A percentile compares a stretch with the other conserved stretches of the same genome.
Conservation (phyloP, 345 rosid species). For the Leavenworthia alabamica region DNA sequence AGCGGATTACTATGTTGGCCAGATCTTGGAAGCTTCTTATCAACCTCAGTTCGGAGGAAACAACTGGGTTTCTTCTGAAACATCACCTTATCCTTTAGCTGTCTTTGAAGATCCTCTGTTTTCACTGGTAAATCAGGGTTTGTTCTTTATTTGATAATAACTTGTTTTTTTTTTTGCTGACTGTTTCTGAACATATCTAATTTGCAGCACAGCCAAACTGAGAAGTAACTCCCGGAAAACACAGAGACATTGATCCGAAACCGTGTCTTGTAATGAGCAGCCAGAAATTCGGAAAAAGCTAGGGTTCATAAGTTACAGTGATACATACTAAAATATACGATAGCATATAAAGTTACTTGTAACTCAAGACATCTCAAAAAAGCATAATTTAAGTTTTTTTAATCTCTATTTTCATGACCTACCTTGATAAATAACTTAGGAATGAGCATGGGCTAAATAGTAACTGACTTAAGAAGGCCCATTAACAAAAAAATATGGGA, state of each 20-base stretch:
- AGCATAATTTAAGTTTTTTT: not conserved
- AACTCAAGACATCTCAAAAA: slow-evolving; percentile 2
- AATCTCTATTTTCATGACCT: not conserved
- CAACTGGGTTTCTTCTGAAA: slow-evolving; percentile 48
- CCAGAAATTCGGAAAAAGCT: slow-evolving; percentile 3
- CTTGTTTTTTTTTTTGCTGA: not conserved
- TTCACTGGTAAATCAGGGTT: slow-evolving; percentile 36
- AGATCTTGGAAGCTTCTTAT: slow-evolving; percentile 48
- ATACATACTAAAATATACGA: not conserved
- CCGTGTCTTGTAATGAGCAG: not conserved
- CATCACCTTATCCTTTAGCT: slow-evolving; percentile 40
- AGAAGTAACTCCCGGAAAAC: slow-evolving; percentile 5
- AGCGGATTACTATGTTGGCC: slow-evolving; percentile 48
- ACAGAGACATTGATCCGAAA: not conserved
- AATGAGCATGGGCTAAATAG: not conserved
- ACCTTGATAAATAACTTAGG: not conserved
- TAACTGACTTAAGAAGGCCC: not conserved
- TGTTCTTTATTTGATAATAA: not conserved
- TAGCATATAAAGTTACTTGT: slow-evolving; percentile 15
- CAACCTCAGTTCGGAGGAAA: slow-evolving; percentile 35
- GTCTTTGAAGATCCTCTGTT: slow-evolving; percentile 46
- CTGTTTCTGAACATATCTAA: not conserved
- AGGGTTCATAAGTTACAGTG: slow-evolving; percentile 2
- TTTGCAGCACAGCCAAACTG: slow-evolving; percentile 39
- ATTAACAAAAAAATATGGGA: not conserved